Conservation (phyloP, 371 early-diverging fungal genomes). For the Haplosporangium sp. region DNA sequence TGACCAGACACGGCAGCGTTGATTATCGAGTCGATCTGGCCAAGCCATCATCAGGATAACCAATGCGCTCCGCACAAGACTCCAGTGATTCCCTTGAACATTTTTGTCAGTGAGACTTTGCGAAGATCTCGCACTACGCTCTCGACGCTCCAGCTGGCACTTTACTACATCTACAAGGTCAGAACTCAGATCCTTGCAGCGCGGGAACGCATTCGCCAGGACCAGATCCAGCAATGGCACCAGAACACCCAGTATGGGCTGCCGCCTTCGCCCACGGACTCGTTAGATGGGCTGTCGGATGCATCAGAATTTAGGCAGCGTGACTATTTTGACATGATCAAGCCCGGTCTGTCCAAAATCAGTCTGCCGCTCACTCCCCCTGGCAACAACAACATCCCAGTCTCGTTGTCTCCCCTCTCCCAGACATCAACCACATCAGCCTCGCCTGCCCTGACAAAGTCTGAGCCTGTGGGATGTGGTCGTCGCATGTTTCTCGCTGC, state of each 20-base stretch:
- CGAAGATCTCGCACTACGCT: conserved; percentile 81
- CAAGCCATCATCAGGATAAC: conserved; percentile 37
- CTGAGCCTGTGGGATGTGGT: conserved; percentile 70
- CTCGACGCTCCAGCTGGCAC: conserved; percentile 80
- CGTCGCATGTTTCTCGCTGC: conserved; percentile 87
- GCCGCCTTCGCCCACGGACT: conserved; percentile 39
- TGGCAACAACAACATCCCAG: conserved; percentile 41
- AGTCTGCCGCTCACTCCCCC: conserved; percentile 44
- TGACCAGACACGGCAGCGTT: conserved; percentile 64
- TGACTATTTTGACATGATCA: conserved; percentile 40
- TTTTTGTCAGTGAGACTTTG: conserved; percentile 82
- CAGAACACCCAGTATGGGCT: conserved; percentile 28
- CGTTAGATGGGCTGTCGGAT: conserved; percentile 29
- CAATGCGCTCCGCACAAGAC: conserved; percentile 39
- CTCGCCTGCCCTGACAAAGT: conserved; percentile 49
- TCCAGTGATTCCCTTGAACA: conserved; percentile 71
- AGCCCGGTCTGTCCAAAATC: conserved; percentile 15
- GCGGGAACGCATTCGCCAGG: conserved; percentile 45
- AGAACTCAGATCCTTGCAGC: conserved; percentile 42
- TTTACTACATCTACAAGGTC: conserved; percentile 75
- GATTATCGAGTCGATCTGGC: conserved; percentile 73
- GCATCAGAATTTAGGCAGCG: conserved; percentile 27
- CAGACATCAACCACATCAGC: conserved; percentile 16
- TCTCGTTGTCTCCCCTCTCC: conserved; percentile 38
- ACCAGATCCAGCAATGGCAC: conserved; percentile 47